Evolutionary conservation across 345 rosid species (phyloP), one percentile per base, ranked within the genome.

Genomic region (Tarenaya hassleriana): DNA sequence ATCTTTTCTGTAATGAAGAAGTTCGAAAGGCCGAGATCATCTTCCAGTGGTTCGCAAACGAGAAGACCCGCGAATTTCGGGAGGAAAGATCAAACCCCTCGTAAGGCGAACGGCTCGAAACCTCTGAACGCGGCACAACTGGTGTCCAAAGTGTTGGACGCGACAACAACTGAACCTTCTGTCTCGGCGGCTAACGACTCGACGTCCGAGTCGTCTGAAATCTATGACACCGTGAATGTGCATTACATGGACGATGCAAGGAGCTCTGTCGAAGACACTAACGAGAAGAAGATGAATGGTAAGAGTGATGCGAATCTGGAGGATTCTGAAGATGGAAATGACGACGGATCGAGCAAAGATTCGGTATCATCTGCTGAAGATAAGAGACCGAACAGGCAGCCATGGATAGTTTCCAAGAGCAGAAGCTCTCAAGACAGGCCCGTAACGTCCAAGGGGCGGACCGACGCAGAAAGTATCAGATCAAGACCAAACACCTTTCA

Each of bases 231-330:
- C 41, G 42, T 78, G 72, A 81, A 72, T 41, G 70, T 79, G 69
- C 79, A 81, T 66, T 79, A 79, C 71, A 66, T 79, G 73, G 92
- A 82, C 64, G 82, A 84, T 68, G 74, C 40, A 9, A 7, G n/a
- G 40, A 35, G 11, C 40, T 35, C 40, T 35, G 40, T n/a, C n/a
- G n/a, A n/a, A 35, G 13, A 10, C 29, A 5, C 29, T 24, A 5
- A 2, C 9, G 11, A 52, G 15, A 66, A 52, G 34, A 24, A 55
- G 53, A 59, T 60, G 15, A 59, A 40, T 45, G 60, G 46, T 24
- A 50, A 50, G 45, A 53, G 11, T n/a, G n/a, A n/a, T n/a, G n/a
- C n/a, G n/a, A n/a, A n/a, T 52, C 55, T 66, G n/a, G 40, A 58
- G 40, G 55, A 52, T 5, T 58, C 46, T 34, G 52, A 50, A 34